Evolutionary conservation across 345 rosid species (phyloP), one percentile per base, ranked within the genome.

Genomic region (Rhizophora mangle): DNA sequence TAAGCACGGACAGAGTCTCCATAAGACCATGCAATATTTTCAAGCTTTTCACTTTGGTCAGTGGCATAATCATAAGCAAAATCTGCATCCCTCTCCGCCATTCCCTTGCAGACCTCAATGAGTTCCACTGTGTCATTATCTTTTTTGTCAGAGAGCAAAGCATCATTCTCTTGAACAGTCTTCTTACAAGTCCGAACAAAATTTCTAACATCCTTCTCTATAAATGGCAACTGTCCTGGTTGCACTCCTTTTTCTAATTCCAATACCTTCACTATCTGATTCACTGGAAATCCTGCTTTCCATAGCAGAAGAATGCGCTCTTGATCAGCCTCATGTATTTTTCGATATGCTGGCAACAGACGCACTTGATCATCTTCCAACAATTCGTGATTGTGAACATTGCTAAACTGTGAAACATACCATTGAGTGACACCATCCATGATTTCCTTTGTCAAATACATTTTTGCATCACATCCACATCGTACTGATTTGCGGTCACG

Each of bases 351-450:
- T 4, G 98, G 98, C 55, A 94, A 91, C 29, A 94, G 72, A 68
- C 96, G 86, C 22, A 94, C 98, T 79, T 94, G 95, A 62, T 91
- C 97, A 81, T 89, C 98, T 80, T 91, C 97, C 66, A 94, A 68
- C 65, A 94, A 85, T 76, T 91, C 97, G 63, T 91, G 98, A 75
- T 94, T 94, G 78, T 94, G 98, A 68, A 94, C 83, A 81, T 94
- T 91, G 72, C 98, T 94, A 73, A 91, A 94, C 68, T 94, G 98
- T 10, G 96, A 88, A 60, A 94, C 85, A 60, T 77, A 94, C 97
- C 98, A 94, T 27, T 88, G 98, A 64, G 76, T 43, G 43, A 69
- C 84, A 63, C 91, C 90, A 54, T 84, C 73, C 69, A 82, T 85
- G 64, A 89, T 71, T 76, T 94, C 93, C 74, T 91, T 91, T 4